Conservation (phyloP, 108 stramenopile genomes). For the Fragilariopsis cylindrus region DNA sequence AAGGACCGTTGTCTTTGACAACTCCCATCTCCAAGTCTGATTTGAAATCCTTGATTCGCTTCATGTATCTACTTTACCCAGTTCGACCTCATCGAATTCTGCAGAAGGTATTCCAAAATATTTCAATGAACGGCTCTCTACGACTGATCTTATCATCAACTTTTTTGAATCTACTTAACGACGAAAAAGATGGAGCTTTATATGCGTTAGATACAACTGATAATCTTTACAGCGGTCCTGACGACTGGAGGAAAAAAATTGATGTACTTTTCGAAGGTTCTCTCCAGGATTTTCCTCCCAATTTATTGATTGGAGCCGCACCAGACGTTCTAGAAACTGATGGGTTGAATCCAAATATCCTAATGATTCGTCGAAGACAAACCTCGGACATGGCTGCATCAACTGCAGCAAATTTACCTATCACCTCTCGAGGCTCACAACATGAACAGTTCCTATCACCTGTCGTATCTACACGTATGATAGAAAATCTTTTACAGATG, state of each 20-base stretch:
- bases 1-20: slow-evolving; percentile 24
- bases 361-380: slow-evolving; percentile 48
- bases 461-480: slow-evolving; percentile 73
- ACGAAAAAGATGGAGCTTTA: slow-evolving; percentile 44
- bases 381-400: slow-evolving; percentile 53
- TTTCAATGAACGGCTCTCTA: slow-evolving; percentile 45
- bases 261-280: slow-evolving; percentile 27
- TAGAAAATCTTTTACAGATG: slow-evolving; percentile 54
- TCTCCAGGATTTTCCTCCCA: slow-evolving; percentile 67
- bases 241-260: slow-evolving; percentile 32
- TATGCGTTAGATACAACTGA: slow-evolving; percentile 40
- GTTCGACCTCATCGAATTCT: slow-evolving; percentile 72
- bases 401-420: slow-evolving; percentile 80
- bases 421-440: slow-evolving; percentile 51
- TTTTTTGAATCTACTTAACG: slow-evolving; percentile 60
- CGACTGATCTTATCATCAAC: slow-evolving; percentile 42
- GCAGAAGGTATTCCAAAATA: slow-evolving; percentile 80
- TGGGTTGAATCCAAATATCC: slow-evolving; percentile 24
- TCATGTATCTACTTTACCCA: slow-evolving; percentile 79
- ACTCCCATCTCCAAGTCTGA: slow-evolving; percentile 57
- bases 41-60: slow-evolving; percentile 50
- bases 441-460: slow-evolving; percentile 56
- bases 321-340: slow-evolving; percentile 55
- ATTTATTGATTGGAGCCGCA: slow-evolving; percentile 64
- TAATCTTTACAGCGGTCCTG: slow-evolving; percentile 11